phyloP scores from a whole-genome alignment of 768 basidiomycete species.

The Phanerochaete sordida region DNA sequence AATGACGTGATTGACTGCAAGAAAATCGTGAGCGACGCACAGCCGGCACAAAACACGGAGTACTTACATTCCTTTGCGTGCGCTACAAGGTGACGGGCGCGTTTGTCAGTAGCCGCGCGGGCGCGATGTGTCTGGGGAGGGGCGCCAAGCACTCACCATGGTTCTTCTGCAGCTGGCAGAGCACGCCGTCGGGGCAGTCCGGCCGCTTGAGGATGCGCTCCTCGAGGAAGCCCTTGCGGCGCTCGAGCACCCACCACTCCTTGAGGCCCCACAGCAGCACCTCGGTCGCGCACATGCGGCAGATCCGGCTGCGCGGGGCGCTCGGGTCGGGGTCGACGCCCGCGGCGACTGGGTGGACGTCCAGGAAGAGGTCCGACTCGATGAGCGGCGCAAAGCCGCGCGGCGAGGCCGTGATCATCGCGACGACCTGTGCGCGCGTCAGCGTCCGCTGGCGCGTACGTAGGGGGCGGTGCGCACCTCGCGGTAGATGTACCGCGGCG shows the following conservation, averaged over 20 bases:
- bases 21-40: background rate
- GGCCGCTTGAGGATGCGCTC: conserved; percentile 51
- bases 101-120: background rate
- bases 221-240: conserved; percentile 64
- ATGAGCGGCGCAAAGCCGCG: conserved; percentile 62
- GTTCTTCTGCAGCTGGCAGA: conserved; percentile 61
- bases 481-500: conserved; percentile 71
- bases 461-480: conserved; percentile 44
- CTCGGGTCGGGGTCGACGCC: conserved; percentile 54
- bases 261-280: conserved; percentile 71
- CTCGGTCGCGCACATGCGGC: conserved; percentile 72
- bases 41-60: background rate
- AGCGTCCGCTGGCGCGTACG: background rate
- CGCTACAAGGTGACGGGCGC: conserved; percentile 31
- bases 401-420: conserved; percentile 57
- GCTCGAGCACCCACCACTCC: conserved; percentile 83
- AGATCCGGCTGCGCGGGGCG: conserved; percentile 59
- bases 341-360: conserved; percentile 56
- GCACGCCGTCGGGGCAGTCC: conserved; percentile 64
- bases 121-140: background rate
- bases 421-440: conserved; percentile 49
- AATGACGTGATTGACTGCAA: conserved; percentile 32
- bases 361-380: conserved; percentile 67
- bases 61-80: conserved; percentile 76
- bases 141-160: conserved; percentile 45